Conservation (phyloP, 2,329 filamentous ascomycete genomes). For the Microcyclospora pomicola region DNA sequence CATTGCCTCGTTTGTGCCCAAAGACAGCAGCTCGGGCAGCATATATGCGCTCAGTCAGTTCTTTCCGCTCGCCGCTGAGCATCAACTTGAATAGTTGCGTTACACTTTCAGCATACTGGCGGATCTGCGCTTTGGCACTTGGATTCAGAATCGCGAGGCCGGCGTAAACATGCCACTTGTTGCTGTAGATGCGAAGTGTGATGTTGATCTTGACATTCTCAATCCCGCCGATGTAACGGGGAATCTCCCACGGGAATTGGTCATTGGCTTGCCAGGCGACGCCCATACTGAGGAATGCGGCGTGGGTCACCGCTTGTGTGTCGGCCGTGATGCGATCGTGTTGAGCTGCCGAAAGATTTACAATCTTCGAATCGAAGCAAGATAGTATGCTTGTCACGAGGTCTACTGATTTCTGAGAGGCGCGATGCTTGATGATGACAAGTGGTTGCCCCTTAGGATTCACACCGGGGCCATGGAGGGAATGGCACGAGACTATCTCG, state of each 20-base stretch:
- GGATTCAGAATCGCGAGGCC: constrained; percentile 95
- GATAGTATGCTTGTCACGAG: constrained; percentile 72
- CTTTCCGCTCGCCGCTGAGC: constrained; percentile 67
- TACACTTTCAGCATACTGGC: constrained; percentile 82
- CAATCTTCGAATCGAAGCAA: constrained; percentile 73
- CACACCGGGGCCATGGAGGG: constrained; percentile 82
- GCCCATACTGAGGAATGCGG: constrained; percentile 90
- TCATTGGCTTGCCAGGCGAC: constrained; percentile 92
- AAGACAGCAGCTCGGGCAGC: constrained; percentile 66
- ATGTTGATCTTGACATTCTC: constrained; percentile 99
- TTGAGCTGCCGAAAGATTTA: constrained; percentile 71
- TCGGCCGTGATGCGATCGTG: constrained; percentile 97
- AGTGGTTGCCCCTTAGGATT: constrained; percentile 81
- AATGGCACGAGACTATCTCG: constrained; percentile 91
- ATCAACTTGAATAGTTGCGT: constrained; percentile 95
- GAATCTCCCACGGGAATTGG: constrained; percentile 93
- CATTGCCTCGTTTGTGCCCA: constrained; percentile 30
- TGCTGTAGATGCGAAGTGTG: constrained; percentile 89
- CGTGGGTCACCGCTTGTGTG: constrained; percentile 95
- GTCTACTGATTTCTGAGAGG: constrained; percentile 57
- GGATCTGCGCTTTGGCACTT: constrained; percentile 78
- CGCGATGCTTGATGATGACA: constrained; percentile 87
- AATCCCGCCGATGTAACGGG: constrained; percentile 91
- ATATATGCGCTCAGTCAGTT: constrained; percentile 62
- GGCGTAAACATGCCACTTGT: constrained; percentile 99